These are phyloP conservation scores for Papilionanthe hybrid DNA, from an alignment of 116 monocot genomes.

Conservation along the genomic window DNA sequence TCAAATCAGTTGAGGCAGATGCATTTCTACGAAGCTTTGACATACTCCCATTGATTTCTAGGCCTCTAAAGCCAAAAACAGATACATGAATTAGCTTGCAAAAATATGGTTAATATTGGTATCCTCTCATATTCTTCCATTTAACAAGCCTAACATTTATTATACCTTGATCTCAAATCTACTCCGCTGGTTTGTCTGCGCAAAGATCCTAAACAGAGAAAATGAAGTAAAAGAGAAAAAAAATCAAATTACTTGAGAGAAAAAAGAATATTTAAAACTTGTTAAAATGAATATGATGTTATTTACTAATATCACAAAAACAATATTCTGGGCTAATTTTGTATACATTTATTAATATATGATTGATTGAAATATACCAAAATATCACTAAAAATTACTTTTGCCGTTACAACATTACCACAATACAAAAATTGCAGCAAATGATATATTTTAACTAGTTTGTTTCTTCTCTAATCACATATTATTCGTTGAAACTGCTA, in stretches of 20 bases:
- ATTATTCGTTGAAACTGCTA: not conserved
- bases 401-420: not conserved
- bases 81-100: not conserved
- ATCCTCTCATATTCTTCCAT: not conserved
- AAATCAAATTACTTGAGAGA: not conserved
- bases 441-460: not conserved
- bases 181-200: slow-evolving; percentile 59
- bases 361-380: not conserved
- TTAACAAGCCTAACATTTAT: not conserved
- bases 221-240: not conserved
- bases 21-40: slow-evolving; percentile 67
- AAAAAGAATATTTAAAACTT: not conserved
- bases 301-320: not conserved
- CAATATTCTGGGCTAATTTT: not conserved
- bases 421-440: not conserved
- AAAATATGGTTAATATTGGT: not conserved
- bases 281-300: not conserved
- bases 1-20: slow-evolving; percentile 71
- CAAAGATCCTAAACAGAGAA: slow-evolving; percentile 44
- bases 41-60: slow-evolving; percentile 24
- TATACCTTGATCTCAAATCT: slow-evolving; percentile 62
- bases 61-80: slow-evolving; percentile 19
- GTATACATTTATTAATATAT: not conserved
- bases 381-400: not conserved
- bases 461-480: not conserved